Evolutionary conservation across 2,329 filamentous ascomycete genomes (phyloP).

Genomic region (Xylaria sp.): DNA sequence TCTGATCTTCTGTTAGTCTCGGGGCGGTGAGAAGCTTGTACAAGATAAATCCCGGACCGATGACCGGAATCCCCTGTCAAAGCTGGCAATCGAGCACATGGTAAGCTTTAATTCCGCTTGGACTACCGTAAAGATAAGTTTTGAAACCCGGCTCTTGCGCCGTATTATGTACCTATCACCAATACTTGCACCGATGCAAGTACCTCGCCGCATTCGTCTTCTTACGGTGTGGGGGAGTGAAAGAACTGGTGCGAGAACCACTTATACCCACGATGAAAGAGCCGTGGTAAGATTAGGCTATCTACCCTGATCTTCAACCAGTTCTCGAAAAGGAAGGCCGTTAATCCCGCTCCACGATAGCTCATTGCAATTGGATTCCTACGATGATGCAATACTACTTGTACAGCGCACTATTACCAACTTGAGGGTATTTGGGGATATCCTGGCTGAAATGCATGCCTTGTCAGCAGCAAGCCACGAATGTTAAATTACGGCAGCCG

Average conservation of each 20-base stretch:
- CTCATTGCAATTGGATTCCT: conserved; percentile 15
- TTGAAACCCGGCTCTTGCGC: not conserved
- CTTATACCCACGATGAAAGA: not conserved
- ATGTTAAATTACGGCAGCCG: not conserved
- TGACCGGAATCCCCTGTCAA: no score
- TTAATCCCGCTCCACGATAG: conserved; percentile 9
- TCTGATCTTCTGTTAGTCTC: no score
- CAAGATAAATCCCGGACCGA: no score
- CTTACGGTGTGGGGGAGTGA: conserved; percentile 16
- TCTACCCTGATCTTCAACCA: not conserved
- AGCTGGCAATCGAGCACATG: no score
- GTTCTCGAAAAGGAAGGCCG: conserved; percentile 27
- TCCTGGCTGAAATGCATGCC: conserved; percentile 1
- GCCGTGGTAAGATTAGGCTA: not conserved
- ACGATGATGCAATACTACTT: conserved; percentile 24
- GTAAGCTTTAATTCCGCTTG: no score
- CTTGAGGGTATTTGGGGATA: not conserved
- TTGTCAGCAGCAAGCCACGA: not conserved
- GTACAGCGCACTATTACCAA: not conserved
- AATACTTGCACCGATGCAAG: not conserved
- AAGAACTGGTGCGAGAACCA: not conserved
- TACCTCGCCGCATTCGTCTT: not conserved
- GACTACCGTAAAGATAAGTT: not conserved
- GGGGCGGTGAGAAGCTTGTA: no score
- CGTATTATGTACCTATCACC: not conserved